Base-by-base conservation (phyloP, 306 rosid genomes). In the Acacia melanoxylon region DNA sequence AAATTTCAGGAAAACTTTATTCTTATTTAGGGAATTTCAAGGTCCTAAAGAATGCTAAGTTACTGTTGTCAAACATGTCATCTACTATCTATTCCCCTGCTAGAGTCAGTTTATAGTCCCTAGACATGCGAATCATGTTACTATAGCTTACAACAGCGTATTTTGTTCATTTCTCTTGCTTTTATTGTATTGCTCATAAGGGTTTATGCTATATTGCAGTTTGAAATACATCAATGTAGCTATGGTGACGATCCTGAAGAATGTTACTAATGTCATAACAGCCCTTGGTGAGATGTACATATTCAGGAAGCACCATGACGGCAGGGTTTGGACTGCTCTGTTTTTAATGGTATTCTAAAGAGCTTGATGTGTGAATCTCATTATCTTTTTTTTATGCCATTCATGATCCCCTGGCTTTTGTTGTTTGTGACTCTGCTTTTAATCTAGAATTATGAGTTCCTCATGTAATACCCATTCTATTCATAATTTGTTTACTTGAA, bases 211-310 rank as follows among this genome's bases (percentile, higher is more conserved):
- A 35, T 83, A 73, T 90, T 90, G 96, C 98, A 96, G 99, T 87
- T 91, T 96, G 91, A 96, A 87, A 91, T 93, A 96, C 90, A 96
- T 93, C 83, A 96, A 96, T 85, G 97, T 96, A 52, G 99, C 98
- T 29, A 96, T 96, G 99, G 98, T 96, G 89, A 96, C 98, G 13
- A 92, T 96, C 85, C 87, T 96, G 89, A 96, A 96, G 91, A 96
- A 96, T 82, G 97, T 93, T 85, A 92, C 99, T 66, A 96, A 96
- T 86, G 98, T 96, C 86, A 93, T 96, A 80, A 96, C 99, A 10
- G 99, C 99, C 68, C 52, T 96, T 51, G 99, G 99, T 48, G 99
- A 96, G 84, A 96, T 96, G 97, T 93, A 93, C 86, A 74, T 96
- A 69, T 96, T 96, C 83, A 88, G 80, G 72, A 96, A 96, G 96